phyloP scores from a whole-genome alignment of 1,284 basidiomycete genomes.

The Trametes sp. region DNA sequence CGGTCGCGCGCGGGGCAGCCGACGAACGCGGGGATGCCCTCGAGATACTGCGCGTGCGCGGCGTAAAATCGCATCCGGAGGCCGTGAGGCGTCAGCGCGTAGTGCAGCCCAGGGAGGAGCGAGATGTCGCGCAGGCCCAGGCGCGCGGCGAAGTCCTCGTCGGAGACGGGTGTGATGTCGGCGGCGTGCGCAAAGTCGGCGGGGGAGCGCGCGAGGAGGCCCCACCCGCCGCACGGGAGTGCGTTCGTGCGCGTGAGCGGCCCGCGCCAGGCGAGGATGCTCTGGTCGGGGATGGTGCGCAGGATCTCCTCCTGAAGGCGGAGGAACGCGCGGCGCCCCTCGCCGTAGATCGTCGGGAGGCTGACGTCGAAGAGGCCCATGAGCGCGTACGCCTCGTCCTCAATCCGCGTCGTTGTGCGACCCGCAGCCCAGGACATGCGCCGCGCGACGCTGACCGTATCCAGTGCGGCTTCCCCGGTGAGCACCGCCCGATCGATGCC shows the following conservation, averaged over 20 bases:
- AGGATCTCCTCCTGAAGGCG: conserved; percentile 18
- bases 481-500: conserved; percentile 4
- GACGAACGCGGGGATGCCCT: neutral
- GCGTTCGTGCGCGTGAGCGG: neutral
- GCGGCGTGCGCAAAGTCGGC: conserved; percentile 1
- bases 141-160: conserved; percentile 8
- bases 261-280: conserved; percentile 7
- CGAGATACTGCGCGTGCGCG: neutral
- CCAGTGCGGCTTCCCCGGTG: conserved; percentile 1
- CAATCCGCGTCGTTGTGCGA: conserved; percentile 8
- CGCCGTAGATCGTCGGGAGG: conserved; percentile 17
- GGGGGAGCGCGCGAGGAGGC: conserved; percentile 4
- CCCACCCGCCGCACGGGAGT: conserved; percentile 6
- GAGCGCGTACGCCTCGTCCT: conserved; percentile 18
- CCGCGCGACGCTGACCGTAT: conserved; percentile 12
- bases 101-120: neutral
- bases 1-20: conserved; percentile 3
- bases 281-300: conserved; percentile 15
- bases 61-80: conserved; percentile 5
- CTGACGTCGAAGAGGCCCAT: conserved; percentile 16
- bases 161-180: conserved; percentile 5
- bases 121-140: neutral
- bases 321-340: conserved; percentile 15
- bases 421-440: conserved; percentile 14
- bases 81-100: conserved; percentile 7